These are phyloP conservation scores for Marasmius oreades DNA, from an alignment of 1,284 basidiomycete species.

Conservation along the genomic window DNA sequence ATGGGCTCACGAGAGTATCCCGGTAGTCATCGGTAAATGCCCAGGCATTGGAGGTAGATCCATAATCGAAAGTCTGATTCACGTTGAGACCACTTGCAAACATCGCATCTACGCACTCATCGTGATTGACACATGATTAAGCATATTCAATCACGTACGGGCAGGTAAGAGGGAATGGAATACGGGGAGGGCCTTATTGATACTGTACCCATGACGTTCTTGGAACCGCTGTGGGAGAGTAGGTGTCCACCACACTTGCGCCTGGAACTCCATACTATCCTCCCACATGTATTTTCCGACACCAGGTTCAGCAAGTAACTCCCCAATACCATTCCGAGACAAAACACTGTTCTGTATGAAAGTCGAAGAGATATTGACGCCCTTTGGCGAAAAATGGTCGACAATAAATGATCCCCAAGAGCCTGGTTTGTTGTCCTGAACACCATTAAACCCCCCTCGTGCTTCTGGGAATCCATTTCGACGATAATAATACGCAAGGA, in stretches of 20 bases:
- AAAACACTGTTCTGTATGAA: constrained; percentile 18
- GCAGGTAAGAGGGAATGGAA: constrained; percentile 1
- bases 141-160: background rate
- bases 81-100: background rate
- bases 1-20: constrained; percentile 14
- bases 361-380: constrained; percentile 14
- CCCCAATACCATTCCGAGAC: constrained; percentile 11
- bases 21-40: constrained; percentile 15
- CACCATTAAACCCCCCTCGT: constrained; percentile 14
- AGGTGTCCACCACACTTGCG: constrained; percentile 18
- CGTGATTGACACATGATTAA: background rate
- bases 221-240: constrained; percentile 13
- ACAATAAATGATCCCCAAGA: constrained; percentile 18
- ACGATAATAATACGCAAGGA: constrained; percentile 18
- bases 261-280: constrained; percentile 18
- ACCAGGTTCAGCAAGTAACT: constrained; percentile 12
- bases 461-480: constrained; percentile 18
- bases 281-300: constrained; percentile 20
- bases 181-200: constrained; percentile 14
- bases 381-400: constrained; percentile 18
- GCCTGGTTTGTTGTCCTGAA: constrained; percentile 11
- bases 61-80: constrained; percentile 2
- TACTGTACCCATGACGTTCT: constrained; percentile 17
- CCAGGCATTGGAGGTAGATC: background rate
- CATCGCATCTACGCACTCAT: background rate